A percentile compares a stretch with the other conserved stretches of the same genome.
phyloP scores from a whole-genome alignment of 106 monocot species.

The Posidonia australis region DNA sequence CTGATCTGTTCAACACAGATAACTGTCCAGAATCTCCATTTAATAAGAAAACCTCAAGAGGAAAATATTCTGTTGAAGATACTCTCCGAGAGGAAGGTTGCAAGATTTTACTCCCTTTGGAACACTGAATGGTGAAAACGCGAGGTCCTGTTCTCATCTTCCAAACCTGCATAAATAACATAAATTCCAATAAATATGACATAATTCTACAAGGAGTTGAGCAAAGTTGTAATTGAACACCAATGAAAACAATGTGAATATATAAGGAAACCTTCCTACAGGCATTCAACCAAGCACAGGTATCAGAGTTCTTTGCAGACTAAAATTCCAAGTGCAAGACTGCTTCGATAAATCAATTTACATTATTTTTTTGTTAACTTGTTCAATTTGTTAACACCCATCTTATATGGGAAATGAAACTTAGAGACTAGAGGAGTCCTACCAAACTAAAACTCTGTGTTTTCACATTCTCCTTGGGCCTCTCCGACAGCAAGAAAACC shows the following conservation, averaged over 20 bases:
- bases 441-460: too few species aligned
- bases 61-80: conserved; percentile 33
- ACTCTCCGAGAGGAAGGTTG: conserved; percentile 61
- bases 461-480: too few species aligned
- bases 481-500: too few species aligned
- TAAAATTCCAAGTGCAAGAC: too few species aligned
- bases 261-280: too few species aligned
- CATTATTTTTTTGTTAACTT: too few species aligned
- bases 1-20: conserved; percentile 54
- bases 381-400: too few species aligned
- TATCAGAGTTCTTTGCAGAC: not conserved
- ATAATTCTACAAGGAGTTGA: not conserved
- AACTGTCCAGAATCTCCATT: conserved; percentile 93
- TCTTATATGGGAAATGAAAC: too few species aligned
- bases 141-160: conserved; percentile 92
- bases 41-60: conserved; percentile 78
- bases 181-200: not conserved
- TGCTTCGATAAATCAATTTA: too few species aligned
- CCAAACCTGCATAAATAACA: conserved; percentile 54
- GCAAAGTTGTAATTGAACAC: not conserved
- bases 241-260: not conserved
- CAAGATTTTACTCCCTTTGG: conserved; percentile 87
- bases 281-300: not conserved
- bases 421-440: too few species aligned
- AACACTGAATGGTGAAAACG: conserved; percentile 62